Percentiles rank a stretch among this genome's conserved stretches.
Evolutionary conservation across 805 yeast genomes (phyloP).

Genomic region (Helenozyma rhizophorensis): DNA sequence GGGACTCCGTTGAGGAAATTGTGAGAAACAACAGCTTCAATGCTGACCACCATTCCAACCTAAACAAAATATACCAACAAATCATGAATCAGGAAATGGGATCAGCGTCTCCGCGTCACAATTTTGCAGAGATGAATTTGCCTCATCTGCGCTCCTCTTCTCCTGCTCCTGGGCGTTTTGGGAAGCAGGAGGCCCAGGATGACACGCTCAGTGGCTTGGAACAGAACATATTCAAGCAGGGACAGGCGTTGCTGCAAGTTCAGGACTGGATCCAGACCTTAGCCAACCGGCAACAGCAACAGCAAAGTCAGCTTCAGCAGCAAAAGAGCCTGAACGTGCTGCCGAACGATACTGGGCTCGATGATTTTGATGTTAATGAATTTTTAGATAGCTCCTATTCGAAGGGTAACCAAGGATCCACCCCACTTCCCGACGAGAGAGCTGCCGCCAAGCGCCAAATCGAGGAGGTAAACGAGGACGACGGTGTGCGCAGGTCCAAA

Average conservation of each 20-base stretch:
- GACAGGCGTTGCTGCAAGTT: conserved; percentile 50
- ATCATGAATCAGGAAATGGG: conserved; percentile 22
- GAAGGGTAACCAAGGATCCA: background rate
- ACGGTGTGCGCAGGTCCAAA: conserved; percentile 1
- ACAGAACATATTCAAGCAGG: conserved; percentile 44
- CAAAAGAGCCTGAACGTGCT: conserved; percentile 6
- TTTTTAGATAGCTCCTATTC: conserved; percentile 17
- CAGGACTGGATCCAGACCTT: conserved; percentile 50
- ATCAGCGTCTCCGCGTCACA: conserved; percentile 22
- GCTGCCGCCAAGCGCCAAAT: conserved; percentile 3
- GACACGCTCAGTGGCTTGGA: conserved; percentile 33
- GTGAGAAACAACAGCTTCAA: conserved; percentile 10
- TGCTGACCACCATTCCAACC: conserved; percentile 13
- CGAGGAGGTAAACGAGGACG: conserved; percentile 10
- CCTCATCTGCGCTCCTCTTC: conserved; percentile 5
- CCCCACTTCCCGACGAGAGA: background rate
- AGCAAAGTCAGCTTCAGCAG: conserved; percentile 16
- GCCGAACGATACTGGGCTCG: conserved; percentile 10
- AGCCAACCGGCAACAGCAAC: conserved; percentile 15
- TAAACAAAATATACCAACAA: conserved; percentile 30
- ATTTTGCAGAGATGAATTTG: conserved; percentile 28
- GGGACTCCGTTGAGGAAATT: conserved; percentile 16
- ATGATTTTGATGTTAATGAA: conserved; percentile 33
- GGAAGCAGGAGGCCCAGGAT: conserved; percentile 2
- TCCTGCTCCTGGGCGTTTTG: background rate